Evolutionary conservation across 345 rosid species (phyloP).

Genomic region (Hypericum perforatum): DNA sequence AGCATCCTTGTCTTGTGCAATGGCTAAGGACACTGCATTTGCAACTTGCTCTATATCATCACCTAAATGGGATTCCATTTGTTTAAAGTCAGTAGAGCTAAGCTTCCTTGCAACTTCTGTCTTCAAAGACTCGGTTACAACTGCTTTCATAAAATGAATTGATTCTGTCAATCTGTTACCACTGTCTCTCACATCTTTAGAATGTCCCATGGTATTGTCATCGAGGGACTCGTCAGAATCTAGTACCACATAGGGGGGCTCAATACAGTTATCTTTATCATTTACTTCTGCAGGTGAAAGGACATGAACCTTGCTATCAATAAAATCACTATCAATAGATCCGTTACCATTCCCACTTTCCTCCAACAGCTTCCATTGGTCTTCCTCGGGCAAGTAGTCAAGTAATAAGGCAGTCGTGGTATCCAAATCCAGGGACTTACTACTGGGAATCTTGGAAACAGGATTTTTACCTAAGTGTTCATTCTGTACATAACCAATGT

Average conservation of each 20-base stretch:
- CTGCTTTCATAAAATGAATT: conserved; percentile 43
- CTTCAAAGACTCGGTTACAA: conserved; percentile 53
- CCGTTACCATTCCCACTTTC: conserved; percentile 37
- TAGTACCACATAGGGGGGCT: conserved; percentile 55
- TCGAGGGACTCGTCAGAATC: conserved; percentile 38
- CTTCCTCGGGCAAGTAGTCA: conserved; percentile 87
- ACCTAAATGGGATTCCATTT: conserved; percentile 43
- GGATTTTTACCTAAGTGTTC: conserved; percentile 29
- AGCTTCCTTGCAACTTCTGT: conserved; percentile 66
- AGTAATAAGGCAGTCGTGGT: conserved; percentile 64
- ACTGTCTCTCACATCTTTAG: conserved; percentile 20
- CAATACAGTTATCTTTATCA: conserved; percentile 36
- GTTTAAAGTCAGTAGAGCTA: conserved; percentile 44
- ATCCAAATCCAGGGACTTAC: conserved; percentile 54
- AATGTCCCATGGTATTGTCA: conserved; percentile 19
- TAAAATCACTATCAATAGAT: conserved; percentile 17
- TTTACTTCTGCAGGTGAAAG: conserved; percentile 19
- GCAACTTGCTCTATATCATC: conserved; percentile 63
- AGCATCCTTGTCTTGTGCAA: conserved; percentile 29
- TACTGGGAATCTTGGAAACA: conserved; percentile 33
- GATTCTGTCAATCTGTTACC: conserved; percentile 32
- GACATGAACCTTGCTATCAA: conserved; percentile 15
- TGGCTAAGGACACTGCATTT: conserved; percentile 47
- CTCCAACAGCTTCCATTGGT: conserved; percentile 80
- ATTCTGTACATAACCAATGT: conserved; percentile 26